These are phyloP conservation scores for Sugiyamaella valdiviana DNA, from an alignment of 805 yeast species.

Conservation along the genomic window DNA sequence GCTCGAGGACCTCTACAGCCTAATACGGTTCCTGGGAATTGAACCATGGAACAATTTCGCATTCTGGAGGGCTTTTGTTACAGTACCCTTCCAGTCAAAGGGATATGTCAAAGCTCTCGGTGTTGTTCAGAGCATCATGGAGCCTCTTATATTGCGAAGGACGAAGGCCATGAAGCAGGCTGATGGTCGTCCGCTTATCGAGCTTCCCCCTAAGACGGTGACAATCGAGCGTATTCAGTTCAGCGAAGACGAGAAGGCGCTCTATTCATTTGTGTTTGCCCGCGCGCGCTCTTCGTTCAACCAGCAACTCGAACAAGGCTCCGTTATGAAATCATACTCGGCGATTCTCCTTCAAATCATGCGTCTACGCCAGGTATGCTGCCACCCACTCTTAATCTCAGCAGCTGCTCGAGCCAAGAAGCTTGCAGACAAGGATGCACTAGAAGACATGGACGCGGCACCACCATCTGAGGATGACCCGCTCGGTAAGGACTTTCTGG, in stretches of 20 bases:
- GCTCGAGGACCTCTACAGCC: constrained; percentile 76
- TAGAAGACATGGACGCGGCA: not conserved
- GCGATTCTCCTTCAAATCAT: constrained; percentile 77
- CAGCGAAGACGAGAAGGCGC: constrained; percentile 54
- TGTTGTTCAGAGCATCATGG: constrained; percentile 77
- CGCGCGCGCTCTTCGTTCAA: constrained; percentile 48
- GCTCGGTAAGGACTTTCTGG: constrained; percentile 8
- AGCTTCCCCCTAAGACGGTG: constrained; percentile 70
- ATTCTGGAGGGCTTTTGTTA: constrained; percentile 82
- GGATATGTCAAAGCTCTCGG: constrained; percentile 67
- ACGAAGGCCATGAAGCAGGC: constrained; percentile 76
- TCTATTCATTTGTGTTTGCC: constrained; percentile 64
- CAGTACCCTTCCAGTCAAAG: constrained; percentile 73
- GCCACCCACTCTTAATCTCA: constrained; percentile 66
- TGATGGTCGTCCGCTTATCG: constrained; percentile 69
- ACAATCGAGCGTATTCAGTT: constrained; percentile 61
- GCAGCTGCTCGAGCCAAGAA: constrained; percentile 9
- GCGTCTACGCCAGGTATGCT: constrained; percentile 80
- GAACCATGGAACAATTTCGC: constrained; percentile 86
- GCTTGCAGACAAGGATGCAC: constrained; percentile 8
- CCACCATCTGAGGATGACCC: constrained; percentile 11
- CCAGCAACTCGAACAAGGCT: constrained; percentile 42
- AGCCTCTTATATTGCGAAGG: constrained; percentile 75
- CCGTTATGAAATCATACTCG: constrained; percentile 64
- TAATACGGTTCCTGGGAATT: constrained; percentile 65